These are phyloP conservation scores for Lentinula guzmanii DNA, from an alignment of 768 basidiomycete species.

Conservation along the genomic window DNA sequence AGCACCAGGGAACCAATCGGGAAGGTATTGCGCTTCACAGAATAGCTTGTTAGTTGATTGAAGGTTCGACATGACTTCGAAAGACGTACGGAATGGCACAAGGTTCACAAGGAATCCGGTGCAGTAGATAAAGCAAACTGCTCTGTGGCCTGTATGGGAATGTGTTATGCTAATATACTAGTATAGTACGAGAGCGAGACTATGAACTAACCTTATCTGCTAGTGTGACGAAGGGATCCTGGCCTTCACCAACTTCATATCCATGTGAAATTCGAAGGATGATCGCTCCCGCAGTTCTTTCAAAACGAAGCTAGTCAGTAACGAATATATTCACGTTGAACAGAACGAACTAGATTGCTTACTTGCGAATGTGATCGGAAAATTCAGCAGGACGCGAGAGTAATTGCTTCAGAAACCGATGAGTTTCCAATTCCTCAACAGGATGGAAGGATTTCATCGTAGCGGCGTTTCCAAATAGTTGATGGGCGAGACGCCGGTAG, in stretches of 20 bases:
- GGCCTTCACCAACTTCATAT: conserved; percentile 29
- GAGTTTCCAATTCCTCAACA: conserved; percentile 33
- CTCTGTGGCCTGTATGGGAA: not conserved
- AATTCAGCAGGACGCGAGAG: conserved; percentile 28
- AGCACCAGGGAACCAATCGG: conserved; percentile 56
- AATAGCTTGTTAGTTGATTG: not conserved
- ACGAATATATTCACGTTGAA: not conserved
- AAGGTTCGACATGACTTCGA: not conserved
- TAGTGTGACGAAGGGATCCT: conserved; percentile 33
- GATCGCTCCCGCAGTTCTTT: conserved; percentile 36
- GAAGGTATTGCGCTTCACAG: conserved; percentile 36
- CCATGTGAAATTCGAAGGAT: conserved; percentile 41
- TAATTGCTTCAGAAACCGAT: conserved; percentile 30
- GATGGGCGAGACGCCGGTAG: conserved; percentile 35
- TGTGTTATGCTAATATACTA: too few relatives aligned
- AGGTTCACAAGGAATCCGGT: conserved; percentile 44
- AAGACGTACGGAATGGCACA: conserved; percentile 34
- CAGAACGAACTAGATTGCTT: conserved; percentile 9
- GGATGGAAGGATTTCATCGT: conserved; percentile 31
- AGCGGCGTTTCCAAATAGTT: conserved; percentile 31
- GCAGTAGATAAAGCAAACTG: conserved; percentile 19
- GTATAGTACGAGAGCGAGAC: conserved; percentile 22
- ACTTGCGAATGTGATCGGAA: conserved; percentile 29
- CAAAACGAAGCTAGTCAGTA: conserved; percentile 2
- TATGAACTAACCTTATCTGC: conserved; percentile 22